These are phyloP conservation scores for Voacanga thouarsii DNA, from an alignment of 257 asterid species.

Conservation along the genomic window DNA sequence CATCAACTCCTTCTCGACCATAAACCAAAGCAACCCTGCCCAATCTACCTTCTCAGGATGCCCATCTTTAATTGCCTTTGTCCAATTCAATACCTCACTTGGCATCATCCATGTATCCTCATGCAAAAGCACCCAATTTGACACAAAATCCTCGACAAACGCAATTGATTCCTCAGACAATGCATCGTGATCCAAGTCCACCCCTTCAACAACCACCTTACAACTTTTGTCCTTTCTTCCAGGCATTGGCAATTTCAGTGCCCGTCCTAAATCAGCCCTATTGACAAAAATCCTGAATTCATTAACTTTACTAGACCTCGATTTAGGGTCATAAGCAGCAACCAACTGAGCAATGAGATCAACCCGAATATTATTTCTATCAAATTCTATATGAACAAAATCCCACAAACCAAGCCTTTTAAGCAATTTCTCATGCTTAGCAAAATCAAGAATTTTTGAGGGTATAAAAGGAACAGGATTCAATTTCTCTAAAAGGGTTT, in stretches of 20 bases:
- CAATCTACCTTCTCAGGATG: constrained; percentile 90
- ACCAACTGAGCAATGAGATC: constrained; percentile 71
- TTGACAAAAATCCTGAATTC: constrained; percentile 40
- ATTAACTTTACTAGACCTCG: constrained; percentile 46
- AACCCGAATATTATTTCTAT: constrained; percentile 41
- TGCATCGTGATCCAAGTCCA: constrained; percentile 45
- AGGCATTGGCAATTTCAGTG: constrained; percentile 43
- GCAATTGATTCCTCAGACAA: constrained; percentile 48
- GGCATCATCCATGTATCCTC: constrained; percentile 83
- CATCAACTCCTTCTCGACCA: constrained; percentile 85
- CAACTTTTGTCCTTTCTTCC: constrained; percentile 47
- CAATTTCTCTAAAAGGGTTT: constrained; percentile 38
- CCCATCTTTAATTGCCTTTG: constrained; percentile 58
- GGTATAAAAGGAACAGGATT: constrained; percentile 70
- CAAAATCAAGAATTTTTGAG: constrained; percentile 41
- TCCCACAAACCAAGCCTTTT: constrained; percentile 80
- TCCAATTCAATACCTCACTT: constrained; percentile 55
- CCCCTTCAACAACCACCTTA: constrained; percentile 36
- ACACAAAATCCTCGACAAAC: constrained; percentile 48
- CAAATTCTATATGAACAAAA: constrained; percentile 61
- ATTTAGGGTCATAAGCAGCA: constrained; percentile 52
- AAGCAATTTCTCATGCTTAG: constrained; percentile 54
- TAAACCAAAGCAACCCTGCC: constrained; percentile 77
- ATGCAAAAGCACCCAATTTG: constrained; percentile 73
- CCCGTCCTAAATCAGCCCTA: constrained; percentile 71